Evolutionary conservation across 371 early-diverging fungal genomes (phyloP).

Genomic region (Catenaria anguillulae): DNA sequence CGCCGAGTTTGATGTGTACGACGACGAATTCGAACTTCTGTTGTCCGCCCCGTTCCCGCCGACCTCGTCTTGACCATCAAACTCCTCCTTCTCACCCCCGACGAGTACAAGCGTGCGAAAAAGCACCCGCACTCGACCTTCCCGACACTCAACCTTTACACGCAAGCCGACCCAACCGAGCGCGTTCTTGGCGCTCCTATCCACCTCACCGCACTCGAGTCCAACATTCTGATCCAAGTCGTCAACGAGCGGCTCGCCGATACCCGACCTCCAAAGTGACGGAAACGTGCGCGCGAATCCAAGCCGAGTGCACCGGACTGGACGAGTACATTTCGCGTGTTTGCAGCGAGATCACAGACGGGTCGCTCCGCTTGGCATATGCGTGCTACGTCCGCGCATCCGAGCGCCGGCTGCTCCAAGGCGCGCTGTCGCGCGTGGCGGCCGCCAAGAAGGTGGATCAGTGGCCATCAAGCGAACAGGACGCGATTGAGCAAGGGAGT

Average conservation of each 20-base stretch:
- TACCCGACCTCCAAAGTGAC: not conserved
- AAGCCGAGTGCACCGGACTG: too few relatives aligned
- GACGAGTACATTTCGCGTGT: too few relatives aligned
- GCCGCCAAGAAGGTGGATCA: too few relatives aligned
- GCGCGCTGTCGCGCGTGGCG: too few relatives aligned
- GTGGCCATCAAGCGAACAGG: too few relatives aligned
- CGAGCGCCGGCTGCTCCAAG: too few relatives aligned
- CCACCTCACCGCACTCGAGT: not conserved
- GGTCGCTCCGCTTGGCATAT: too few relatives aligned
- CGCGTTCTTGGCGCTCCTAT: not conserved
- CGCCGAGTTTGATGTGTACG: not conserved
- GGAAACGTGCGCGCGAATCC: too few relatives aligned
- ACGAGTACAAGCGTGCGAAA: not conserved
- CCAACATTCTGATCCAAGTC: not conserved
- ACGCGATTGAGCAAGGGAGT: too few relatives aligned
- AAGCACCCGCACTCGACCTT: not conserved
- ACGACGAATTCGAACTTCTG: not conserved
- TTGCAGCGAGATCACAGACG: too few relatives aligned
- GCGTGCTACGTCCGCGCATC: too few relatives aligned
- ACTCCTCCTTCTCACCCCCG: not conserved
- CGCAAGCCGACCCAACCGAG: not conserved
- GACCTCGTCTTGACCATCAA: conserved; percentile 1
- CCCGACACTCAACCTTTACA: not conserved
- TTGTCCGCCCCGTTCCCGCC: not conserved
- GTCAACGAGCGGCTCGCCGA: not conserved